phyloP scores from a whole-genome alignment of 495 filamentous ascomycete genomes.

The Delitschia confertaspora region DNA sequence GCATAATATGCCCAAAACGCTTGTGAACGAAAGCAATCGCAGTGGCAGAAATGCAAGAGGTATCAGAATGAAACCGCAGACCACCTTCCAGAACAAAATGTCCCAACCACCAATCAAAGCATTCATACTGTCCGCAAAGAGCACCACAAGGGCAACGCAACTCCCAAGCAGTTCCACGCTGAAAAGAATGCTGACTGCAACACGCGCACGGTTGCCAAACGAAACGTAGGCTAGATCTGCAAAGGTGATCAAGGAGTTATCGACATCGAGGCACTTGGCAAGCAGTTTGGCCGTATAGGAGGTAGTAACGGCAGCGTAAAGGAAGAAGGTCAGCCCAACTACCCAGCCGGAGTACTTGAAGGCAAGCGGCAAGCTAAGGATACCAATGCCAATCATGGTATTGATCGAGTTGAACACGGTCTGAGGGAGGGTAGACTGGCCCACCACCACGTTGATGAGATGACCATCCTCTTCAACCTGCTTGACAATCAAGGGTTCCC shows the following conservation, averaged over 20 bases:
- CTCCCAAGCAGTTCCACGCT: constrained; percentile 79
- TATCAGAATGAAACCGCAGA: constrained; percentile 71
- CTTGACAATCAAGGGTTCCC: constrained; percentile 74
- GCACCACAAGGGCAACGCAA: constrained; percentile 81
- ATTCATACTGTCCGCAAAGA: constrained; percentile 86
- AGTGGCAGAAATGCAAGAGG: constrained; percentile 83
- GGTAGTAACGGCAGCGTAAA: constrained; percentile 63
- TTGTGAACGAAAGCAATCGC: constrained; percentile 77
- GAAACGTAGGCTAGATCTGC: constrained; percentile 89
- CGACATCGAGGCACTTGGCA: constrained; percentile 81
- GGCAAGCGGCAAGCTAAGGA: constrained; percentile 81
- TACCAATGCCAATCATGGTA: constrained; percentile 82
- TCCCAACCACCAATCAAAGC: constrained; percentile 67
- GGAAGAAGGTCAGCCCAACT: constrained; percentile 66
- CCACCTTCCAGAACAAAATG: constrained; percentile 71
- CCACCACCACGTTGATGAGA: constrained; percentile 69
- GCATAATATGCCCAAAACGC: constrained; percentile 79
- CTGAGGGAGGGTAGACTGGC: constrained; percentile 88
- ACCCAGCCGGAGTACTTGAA: constrained; percentile 89
- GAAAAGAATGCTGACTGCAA: constrained; percentile 77
- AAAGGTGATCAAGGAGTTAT: constrained; percentile 74
- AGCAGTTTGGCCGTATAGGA: constrained; percentile 81
- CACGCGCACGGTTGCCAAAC: constrained; percentile 73
- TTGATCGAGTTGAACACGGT: constrained; percentile 97
- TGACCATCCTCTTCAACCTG: constrained; percentile 79